Evolutionary conservation across 495 filamentous ascomycete genomes (phyloP), one percentile per base, ranked within the genome.

Genomic region (Articulospora tetracladia): DNA sequence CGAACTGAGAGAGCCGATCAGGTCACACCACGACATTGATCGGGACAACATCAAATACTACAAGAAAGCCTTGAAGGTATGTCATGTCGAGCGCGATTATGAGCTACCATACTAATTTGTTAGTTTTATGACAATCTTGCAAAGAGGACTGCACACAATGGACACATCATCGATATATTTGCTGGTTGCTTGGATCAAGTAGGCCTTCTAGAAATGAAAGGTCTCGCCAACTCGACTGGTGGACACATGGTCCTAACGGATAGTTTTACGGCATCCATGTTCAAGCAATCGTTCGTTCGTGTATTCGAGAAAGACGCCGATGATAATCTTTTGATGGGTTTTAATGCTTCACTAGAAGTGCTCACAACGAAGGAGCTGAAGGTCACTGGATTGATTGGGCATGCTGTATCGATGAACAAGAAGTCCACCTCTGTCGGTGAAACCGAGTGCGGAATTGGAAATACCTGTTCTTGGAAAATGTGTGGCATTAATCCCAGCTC

Each of bases 401-500:
- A 98, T 71, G 95, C 94, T 1, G 86, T 98, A 30, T 96, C 92
- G 2, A 76, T 97, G 70, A 97, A 97, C 78, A 99, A 98, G 79
- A 99, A 99, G 70, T 97, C 94, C 1, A 86, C 88, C 11, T 96
- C 91, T 6, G 95, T 99, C 26, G 95, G 95, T 47, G 95, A 99
- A 76, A 98, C 94, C 0, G 95, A 99, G 71, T 95, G 92, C 72
- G 95, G 95, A 65, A 97, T 98, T 66, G 95, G 95, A 68, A 98
- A 98, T 69, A 99, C 95, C 7, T 98, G 95, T 74, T 93, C 92
- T 1, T 99, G 95, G 95, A 99, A 98, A 76, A 97, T 99, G 92
- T 98, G 94, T 68, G 91, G 91, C 59, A 97, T 99, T 61, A 92
- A 97, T 66, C 95, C 95, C 27, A 86, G 85, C 53, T 86, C 94